Base-by-base conservation (phyloP, 2,329 filamentous ascomycete genomes). In the Colletotrichum somersetense region DNA sequence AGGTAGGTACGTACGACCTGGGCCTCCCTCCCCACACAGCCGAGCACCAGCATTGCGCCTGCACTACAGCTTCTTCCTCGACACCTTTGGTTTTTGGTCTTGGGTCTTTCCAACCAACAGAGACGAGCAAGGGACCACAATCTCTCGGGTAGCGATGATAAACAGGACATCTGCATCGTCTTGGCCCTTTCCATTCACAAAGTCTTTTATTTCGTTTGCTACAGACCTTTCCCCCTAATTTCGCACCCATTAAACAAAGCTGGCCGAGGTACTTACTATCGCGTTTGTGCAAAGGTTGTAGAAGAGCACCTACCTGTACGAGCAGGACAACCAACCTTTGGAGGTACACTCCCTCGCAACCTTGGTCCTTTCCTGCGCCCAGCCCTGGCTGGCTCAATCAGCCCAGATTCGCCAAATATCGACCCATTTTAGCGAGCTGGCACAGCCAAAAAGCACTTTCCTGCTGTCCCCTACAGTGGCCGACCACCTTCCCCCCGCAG, bases 351-450 rank as follows among this genome's bases (percentile, higher is more conserved):
- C 66, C 55, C 58, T 46, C 44, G 20, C 44, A 46, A 46, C 44
- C 20, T 59, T 61, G 35, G 59, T 46, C 40, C 59, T 64, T 23
- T 67, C 62, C 35, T 66, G 46, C 71, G 55, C 61, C 56, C 42
- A 66, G 71, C 67, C 71, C 72, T 72, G 69, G 58, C 50, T 67
- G 3, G 30, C 30, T 30, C 67, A 76, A 76, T 76, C 75, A 76
- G 75, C 75, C 73, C 75, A 76, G 75, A 76, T 74, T 73, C 67
- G 69, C 66, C 67, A 74, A 69, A 73, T 75, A 76, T 75, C 75
- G 75, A 67, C 75, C 75, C 75, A 76, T 75, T 16, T 66, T 67
- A 73, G 64, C 66, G 50, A 72, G 57, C 53, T 64, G 23, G 38
- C 50, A 61, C 53, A 67, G 68, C 69, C 61, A 62, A 62, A 71